Evolutionary conservation across 1,139 yeast genomes (phyloP).

Genomic region (Zhuliangozyma blackwelliae): DNA sequence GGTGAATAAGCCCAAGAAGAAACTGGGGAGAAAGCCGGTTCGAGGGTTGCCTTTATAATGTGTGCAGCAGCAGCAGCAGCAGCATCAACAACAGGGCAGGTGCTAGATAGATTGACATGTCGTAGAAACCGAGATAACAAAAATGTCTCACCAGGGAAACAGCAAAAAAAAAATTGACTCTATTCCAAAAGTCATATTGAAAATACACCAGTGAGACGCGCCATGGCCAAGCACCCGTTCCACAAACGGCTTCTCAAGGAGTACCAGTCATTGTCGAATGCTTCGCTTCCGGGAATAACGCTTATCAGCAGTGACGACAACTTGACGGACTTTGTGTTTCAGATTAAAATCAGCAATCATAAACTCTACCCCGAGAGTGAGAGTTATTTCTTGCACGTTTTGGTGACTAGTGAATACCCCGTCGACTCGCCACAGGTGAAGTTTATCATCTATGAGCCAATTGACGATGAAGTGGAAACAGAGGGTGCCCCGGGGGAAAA

Average conservation of each 20-base stretch:
- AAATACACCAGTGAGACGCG: no score
- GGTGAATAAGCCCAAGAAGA: no score
- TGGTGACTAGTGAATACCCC: slow-evolving; percentile 51
- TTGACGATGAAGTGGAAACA: slow-evolving; percentile 6
- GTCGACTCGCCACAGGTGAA: slow-evolving; percentile 61
- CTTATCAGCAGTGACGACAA: slow-evolving; percentile 21
- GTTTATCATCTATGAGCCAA: slow-evolving; percentile 31
- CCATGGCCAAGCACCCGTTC: slow-evolving; percentile 23
- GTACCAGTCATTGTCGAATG: slow-evolving; percentile 20
- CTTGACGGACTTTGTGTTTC: slow-evolving; percentile 21
- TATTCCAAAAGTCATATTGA: no score
- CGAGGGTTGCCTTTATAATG: no score
- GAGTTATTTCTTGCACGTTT: slow-evolving; percentile 29
- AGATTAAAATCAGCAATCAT: slow-evolving; percentile 17
- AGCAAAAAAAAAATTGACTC: no score
- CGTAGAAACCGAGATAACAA: no score
- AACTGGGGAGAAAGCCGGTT: no score
- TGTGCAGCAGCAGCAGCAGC: no score
- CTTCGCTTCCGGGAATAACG: slow-evolving; percentile 25
- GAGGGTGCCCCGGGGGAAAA: no score
- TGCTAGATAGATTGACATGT: no score
- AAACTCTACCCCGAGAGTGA: slow-evolving; percentile 32
- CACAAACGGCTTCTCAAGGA: slow-evolving; percentile 43
- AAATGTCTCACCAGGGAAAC: no score
- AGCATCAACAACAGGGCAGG: no score